Conservation (phyloP, 2,329 filamentous ascomycete genomes). For the Clonostachys byssicola region DNA sequence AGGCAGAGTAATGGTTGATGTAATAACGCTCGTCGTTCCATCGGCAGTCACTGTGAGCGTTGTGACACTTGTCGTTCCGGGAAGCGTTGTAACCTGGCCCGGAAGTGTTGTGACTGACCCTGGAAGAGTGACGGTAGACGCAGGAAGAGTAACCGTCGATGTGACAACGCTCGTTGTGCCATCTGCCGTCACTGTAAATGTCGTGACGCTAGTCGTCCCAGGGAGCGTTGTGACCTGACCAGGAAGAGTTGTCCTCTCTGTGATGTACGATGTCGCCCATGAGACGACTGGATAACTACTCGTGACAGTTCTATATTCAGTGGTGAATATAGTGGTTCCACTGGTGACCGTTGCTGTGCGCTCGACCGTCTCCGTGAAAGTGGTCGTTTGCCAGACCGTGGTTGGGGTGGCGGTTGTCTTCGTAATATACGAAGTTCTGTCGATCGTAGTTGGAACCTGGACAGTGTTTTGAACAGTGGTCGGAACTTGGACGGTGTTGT, state of each 20-base stretch:
- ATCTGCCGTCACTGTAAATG: too few species aligned
- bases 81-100: too few species aligned
- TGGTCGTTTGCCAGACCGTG: slow-evolving; percentile 3
- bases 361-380: neutral
- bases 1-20: slow-evolving; percentile 11
- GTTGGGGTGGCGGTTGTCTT: neutral
- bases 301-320: slow-evolving; percentile 4
- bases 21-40: neutral
- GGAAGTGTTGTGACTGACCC: neutral
- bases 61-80: neutral
- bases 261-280: slow-evolving; percentile 4
- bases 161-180: too few species aligned
- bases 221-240: too few species aligned
- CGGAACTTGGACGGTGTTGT: too few species aligned
- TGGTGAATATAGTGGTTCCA: slow-evolving; percentile 4
- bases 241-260: too few species aligned
- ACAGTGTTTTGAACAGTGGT: neutral
- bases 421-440: neutral
- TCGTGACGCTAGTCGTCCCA: too few species aligned
- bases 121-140: slow-evolving; percentile 12
- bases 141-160: slow-evolving; percentile 15
- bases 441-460: neutral
- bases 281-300: slow-evolving; percentile 9
- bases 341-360: neutral
- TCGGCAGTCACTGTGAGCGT: neutral